phyloP scores from a whole-genome alignment of 306 rosid genomes.

The Acacia melanoxylon region DNA sequence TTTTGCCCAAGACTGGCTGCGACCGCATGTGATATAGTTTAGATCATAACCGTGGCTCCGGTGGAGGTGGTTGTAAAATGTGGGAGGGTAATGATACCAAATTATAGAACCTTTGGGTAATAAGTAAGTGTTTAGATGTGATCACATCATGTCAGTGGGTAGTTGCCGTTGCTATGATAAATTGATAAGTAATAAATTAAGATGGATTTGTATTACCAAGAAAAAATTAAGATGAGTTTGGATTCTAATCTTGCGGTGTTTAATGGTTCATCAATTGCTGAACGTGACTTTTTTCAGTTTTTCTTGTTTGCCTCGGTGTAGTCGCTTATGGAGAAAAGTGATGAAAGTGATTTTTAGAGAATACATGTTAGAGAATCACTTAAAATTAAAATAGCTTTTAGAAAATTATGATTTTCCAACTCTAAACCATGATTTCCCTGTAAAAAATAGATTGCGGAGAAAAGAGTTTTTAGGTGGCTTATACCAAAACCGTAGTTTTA shows the following conservation, averaged over 20 bases:
- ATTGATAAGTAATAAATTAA: slow-evolving; percentile 22
- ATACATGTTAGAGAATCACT: too few species aligned
- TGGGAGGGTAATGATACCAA: slow-evolving; percentile 39
- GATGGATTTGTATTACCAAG: not conserved
- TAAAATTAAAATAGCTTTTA: too few species aligned
- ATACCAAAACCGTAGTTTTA: too few species aligned
- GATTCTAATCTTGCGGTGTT: not conserved
- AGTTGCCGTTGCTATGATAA: slow-evolving; percentile 24
- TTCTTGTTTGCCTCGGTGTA: not conserved
- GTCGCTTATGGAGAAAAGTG: too few species aligned
- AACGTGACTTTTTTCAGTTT: not conserved
- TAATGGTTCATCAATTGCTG: not conserved
- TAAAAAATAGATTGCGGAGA: too few species aligned
- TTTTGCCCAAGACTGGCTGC: not conserved
- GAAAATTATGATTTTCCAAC: too few species aligned
- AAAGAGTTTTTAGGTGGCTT: too few species aligned
- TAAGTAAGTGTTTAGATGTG: slow-evolving; percentile 16
- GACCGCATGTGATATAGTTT: not conserved
- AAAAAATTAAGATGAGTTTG: not conserved
- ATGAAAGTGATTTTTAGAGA: too few species aligned
- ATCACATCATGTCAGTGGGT: slow-evolving; percentile 32
- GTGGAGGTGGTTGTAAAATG: slow-evolving; percentile 9
- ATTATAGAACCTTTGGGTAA: slow-evolving; percentile 20
- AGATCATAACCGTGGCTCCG: slow-evolving; percentile 10
- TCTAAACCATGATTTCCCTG: too few species aligned